Evolutionary conservation across 495 filamentous ascomycete genomes (phyloP).

Genomic region (Neurospora sp.): DNA sequence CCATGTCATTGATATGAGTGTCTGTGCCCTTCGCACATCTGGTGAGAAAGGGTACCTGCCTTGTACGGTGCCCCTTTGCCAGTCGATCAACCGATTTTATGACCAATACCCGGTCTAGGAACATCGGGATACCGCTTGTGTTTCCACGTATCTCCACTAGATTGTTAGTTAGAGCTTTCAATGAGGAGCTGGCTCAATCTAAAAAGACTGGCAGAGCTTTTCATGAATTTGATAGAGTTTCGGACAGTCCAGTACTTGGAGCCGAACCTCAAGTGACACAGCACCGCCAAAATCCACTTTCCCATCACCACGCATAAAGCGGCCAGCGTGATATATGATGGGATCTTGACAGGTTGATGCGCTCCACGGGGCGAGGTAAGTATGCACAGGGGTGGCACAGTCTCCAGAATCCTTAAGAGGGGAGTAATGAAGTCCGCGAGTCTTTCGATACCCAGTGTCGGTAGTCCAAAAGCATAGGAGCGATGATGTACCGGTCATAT

Average conservation of each 20-base stretch:
- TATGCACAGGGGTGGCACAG: neutral
- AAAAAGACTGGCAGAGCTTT: neutral
- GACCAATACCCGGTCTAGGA: neutral
- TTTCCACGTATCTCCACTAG: neutral
- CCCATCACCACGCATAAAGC: neutral
- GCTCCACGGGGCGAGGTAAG: neutral
- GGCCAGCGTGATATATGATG: neutral
- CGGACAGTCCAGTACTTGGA: neutral
- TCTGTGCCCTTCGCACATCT: neutral
- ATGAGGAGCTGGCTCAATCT: neutral
- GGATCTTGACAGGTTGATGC: neutral
- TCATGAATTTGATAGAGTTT: neutral
- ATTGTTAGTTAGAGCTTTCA: neutral
- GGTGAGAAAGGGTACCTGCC: neutral
- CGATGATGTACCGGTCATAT: neutral
- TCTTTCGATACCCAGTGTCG: neutral
- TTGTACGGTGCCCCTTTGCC: neutral
- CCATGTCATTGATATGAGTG: neutral
- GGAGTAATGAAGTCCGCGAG: neutral
- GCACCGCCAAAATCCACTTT: neutral
- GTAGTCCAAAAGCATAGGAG: neutral
- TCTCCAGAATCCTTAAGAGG: neutral
- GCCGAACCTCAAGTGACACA: neutral
- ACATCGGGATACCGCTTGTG: neutral
- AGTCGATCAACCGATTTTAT: neutral